Conservation (phyloP, 2,329 filamentous ascomycete species). For the Trichoderma lentiforme region DNA sequence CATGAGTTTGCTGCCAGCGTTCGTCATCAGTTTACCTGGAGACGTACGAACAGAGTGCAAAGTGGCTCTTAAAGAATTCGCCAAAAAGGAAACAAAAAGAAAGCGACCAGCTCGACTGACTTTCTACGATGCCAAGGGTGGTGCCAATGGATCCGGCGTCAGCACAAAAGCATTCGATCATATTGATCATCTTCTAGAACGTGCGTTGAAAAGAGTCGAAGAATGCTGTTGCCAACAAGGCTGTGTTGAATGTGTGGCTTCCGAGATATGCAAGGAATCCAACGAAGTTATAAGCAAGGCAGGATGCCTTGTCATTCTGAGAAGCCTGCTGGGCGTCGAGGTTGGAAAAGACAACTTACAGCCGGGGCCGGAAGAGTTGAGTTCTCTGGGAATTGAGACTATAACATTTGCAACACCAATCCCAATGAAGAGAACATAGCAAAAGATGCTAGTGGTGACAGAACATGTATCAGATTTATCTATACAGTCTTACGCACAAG, state of each 20-base stretch:
- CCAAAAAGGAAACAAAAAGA: conserved; percentile 62
- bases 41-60: conserved; percentile 97
- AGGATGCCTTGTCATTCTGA: conserved; percentile 77
- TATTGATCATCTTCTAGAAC: conserved; percentile 70
- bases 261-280: conserved; percentile 76
- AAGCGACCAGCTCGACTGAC: conserved; percentile 86
- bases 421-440: neutral
- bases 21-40: conserved; percentile 83
- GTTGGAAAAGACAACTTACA: conserved; percentile 83
- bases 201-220: conserved; percentile 74
- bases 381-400: conserved; percentile 74
- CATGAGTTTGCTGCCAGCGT: conserved; percentile 81
- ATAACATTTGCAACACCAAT: neutral
- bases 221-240: conserved; percentile 74
- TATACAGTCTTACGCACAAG: neutral
- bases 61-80: conserved; percentile 81
- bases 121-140: conserved; percentile 94
- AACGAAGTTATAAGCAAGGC: conserved; percentile 95
- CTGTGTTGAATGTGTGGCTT: conserved; percentile 86
- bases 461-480: neutral
- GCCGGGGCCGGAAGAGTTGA: conserved; percentile 73
- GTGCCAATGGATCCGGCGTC: conserved; percentile 77
- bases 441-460: neutral
- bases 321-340: conserved; percentile 68
- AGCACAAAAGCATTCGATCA: conserved; percentile 93